A percentile compares a stretch with the other conserved stretches of the same genome.
Evolutionary conservation across 805 yeast genomes (phyloP).

Genomic region (Metschnikowia gruessii): DNA sequence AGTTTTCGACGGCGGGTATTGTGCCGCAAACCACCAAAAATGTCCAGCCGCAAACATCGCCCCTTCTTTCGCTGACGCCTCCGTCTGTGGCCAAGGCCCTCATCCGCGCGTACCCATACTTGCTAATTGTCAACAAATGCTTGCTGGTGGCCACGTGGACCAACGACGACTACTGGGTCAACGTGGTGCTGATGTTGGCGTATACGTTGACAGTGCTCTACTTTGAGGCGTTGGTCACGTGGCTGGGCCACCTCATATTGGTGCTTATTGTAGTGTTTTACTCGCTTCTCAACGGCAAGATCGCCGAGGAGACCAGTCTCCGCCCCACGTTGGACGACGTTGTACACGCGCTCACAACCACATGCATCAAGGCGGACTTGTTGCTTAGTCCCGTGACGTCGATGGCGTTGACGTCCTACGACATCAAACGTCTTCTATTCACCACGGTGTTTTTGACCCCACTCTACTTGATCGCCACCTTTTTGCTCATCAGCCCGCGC

Average conservation of each 20-base stretch:
- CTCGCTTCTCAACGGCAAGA: conserved; percentile 53
- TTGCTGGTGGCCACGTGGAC: conserved; percentile 88
- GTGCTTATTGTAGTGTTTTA: conserved; percentile 61
- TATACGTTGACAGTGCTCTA: conserved; percentile 64
- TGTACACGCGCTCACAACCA: conserved; percentile 69
- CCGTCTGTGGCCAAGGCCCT: conserved; percentile 85
- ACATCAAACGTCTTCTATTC: conserved; percentile 72
- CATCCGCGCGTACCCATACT: conserved; percentile 79
- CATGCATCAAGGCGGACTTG: conserved; percentile 73
- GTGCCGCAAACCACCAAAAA: conserved; percentile 7
- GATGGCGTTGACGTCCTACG: conserved; percentile 70
- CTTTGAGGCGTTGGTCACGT: conserved; percentile 73
- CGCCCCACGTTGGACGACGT: conserved; percentile 87
- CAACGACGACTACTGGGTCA: conserved; percentile 74
- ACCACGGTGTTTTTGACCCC: conserved; percentile 88
- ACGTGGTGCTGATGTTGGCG: conserved; percentile 55
- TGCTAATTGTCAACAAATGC: conserved; percentile 65
- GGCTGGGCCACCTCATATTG: conserved; percentile 75
- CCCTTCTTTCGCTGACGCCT: conserved; percentile 84
- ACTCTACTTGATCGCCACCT: conserved; percentile 65
- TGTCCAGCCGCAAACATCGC: conserved; percentile 60
- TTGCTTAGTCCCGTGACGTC: conserved; percentile 77
- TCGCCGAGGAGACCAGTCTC: conserved; percentile 54
- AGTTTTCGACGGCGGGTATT: conserved; percentile 19
- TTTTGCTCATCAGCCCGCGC: conserved; percentile 69